phyloP scores from a whole-genome alignment of 2,329 filamentous ascomycete species.

The Grosmannia penicillata region DNA sequence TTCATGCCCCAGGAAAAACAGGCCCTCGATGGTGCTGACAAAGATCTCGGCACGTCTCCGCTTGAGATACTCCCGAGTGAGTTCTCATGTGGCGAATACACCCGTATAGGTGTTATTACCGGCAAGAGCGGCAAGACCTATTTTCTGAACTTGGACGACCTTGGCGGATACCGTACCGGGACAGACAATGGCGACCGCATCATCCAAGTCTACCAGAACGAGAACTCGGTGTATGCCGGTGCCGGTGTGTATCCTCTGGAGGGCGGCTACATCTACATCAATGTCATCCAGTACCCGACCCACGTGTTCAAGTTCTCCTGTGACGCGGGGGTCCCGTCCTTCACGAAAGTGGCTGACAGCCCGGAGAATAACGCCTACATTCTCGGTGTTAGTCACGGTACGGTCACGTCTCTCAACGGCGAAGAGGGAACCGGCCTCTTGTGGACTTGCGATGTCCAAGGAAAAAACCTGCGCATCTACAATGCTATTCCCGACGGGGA shows the following conservation, averaged over 20 bases:
- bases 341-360: conserved; percentile 36
- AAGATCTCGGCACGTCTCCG: conserved; percentile 30
- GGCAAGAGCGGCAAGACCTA: conserved; percentile 36
- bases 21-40: conserved; percentile 32
- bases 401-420: conserved; percentile 37
- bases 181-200: conserved; percentile 24
- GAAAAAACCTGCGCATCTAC: conserved; percentile 60
- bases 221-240: conserved; percentile 32
- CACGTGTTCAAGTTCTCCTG: conserved; percentile 45
- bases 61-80: conserved; percentile 26
- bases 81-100: conserved; percentile 27
- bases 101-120: conserved; percentile 32
- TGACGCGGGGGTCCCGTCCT: conserved; percentile 32
- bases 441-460: conserved; percentile 42
- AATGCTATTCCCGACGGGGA: conserved; percentile 54
- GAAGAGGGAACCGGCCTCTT: conserved; percentile 38
- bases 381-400: conserved; percentile 41
- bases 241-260: conserved; percentile 30
- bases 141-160: conserved; percentile 30
- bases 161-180: conserved; percentile 33
- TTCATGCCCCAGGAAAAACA: conserved; percentile 35
- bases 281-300: conserved; percentile 36
- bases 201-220: conserved; percentile 28
- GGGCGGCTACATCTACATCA: conserved; percentile 33
- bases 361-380: conserved; percentile 33